A percentile compares a stretch with the other conserved stretches of the same genome.
Evolutionary conservation across 2,329 filamentous ascomycete genomes (phyloP).

Genomic region (Aspergillus hiratsukae): DNA sequence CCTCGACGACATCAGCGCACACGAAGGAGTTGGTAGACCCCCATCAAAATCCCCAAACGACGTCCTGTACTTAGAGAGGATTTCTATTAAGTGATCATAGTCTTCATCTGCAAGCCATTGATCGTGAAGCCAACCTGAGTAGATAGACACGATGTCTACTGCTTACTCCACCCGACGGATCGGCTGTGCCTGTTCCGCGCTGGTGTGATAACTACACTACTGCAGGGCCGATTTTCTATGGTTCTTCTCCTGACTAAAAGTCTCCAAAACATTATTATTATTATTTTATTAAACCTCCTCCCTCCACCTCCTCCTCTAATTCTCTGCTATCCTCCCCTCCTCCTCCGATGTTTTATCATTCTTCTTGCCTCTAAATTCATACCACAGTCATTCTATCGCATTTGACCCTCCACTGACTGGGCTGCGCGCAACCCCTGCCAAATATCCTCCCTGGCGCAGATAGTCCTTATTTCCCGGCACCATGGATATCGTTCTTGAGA

Average conservation of each 20-base stretch:
- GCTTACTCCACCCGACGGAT: slow-evolving; percentile 6
- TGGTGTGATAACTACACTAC: slow-evolving; percentile 26
- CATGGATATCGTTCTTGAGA: slow-evolving; percentile 91
- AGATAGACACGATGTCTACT: too few species aligned
- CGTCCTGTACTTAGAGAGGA: background rate
- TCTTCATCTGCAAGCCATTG: background rate
- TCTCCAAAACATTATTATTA: slow-evolving; percentile 8
- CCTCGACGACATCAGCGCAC: background rate
- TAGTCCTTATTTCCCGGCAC: slow-evolving; percentile 9
- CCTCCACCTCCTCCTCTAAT: slow-evolving; percentile 1
- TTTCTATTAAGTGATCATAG: background rate
- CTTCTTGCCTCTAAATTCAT: background rate
- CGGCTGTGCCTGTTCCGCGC: slow-evolving; percentile 29
- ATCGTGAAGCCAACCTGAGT: background rate
- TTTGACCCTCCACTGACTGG: background rate
- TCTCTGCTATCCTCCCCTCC: slow-evolving; percentile 6
- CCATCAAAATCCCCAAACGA: background rate
- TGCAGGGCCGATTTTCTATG: background rate
- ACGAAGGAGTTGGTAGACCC: background rate
- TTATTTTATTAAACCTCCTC: slow-evolving; percentile 1
- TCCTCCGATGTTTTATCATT: slow-evolving; percentile 3
- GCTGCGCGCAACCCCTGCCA: too few species aligned
- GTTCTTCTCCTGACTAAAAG: background rate
- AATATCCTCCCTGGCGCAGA: background rate
- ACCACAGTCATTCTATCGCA: background rate